A percentile compares a stretch with the other conserved stretches of the same genome.
Evolutionary conservation across 73 alveolate species (phyloP).

Genomic region (Paramecium primaurelia): DNA sequence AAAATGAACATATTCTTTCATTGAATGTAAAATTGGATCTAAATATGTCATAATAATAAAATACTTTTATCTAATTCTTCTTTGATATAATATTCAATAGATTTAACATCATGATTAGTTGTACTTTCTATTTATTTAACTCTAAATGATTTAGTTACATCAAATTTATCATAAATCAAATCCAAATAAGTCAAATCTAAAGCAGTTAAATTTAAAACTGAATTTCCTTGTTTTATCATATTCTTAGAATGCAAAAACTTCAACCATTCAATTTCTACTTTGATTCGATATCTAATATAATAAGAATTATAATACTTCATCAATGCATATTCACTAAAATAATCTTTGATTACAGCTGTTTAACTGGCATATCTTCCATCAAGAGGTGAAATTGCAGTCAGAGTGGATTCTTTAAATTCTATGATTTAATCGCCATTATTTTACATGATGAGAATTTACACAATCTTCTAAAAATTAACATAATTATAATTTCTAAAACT

Average conservation of each 20-base stretch:
- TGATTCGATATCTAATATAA: slow-evolving; percentile 64
- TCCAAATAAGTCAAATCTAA: slow-evolving; percentile 64
- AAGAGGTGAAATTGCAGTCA: slow-evolving; percentile 81
- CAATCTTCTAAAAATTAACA: background rate
- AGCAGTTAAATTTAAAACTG: slow-evolving; percentile 48
- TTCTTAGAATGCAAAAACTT: slow-evolving; percentile 61
- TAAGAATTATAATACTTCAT: slow-evolving; percentile 61
- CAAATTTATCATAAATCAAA: slow-evolving; percentile 63
- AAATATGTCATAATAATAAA: background rate
- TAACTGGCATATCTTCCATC: slow-evolving; percentile 87
- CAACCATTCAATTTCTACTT: slow-evolving; percentile 89
- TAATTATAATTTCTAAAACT: background rate
- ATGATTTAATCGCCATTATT: background rate
- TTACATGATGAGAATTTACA: slow-evolving; percentile 22
- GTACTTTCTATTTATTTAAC: slow-evolving; percentile 78
- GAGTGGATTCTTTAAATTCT: slow-evolving; percentile 42
- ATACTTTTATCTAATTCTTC: slow-evolving; percentile 71
- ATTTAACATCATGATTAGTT: slow-evolving; percentile 90
- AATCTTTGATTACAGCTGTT: slow-evolving; percentile 64
- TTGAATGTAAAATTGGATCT: slow-evolving; percentile 55
- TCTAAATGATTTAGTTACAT: slow-evolving; percentile 71
- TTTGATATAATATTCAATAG: slow-evolving; percentile 87
- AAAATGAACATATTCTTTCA: slow-evolving; percentile 85
- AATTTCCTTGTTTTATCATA: slow-evolving; percentile 54
- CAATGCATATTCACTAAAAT: slow-evolving; percentile 86